Conservation (phyloP, 192 early-diverging fungal genomes). For the Phlyctochytrium planicorne region DNA sequence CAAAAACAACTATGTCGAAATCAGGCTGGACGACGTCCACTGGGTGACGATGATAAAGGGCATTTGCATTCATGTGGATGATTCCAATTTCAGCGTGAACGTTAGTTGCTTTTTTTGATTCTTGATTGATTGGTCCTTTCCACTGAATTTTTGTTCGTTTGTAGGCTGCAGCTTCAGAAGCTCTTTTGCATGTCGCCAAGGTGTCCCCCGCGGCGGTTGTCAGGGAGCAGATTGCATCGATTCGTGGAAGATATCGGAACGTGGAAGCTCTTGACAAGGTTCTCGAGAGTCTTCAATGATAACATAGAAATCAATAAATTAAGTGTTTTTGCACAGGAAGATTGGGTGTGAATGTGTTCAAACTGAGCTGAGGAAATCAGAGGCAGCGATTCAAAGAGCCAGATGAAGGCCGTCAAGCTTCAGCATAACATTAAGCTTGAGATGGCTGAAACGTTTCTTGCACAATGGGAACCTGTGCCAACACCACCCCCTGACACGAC, state of each 20-base stretch:
- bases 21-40: conserved; percentile 49
- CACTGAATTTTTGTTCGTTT: background rate
- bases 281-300: no score
- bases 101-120: conserved; percentile 16
- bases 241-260: background rate
- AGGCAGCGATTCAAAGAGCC: no score
- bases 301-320: no score
- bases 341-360: no score
- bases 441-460: no score
- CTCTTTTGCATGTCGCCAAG: background rate
- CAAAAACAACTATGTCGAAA: conserved; percentile 34
- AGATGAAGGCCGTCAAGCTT: no score
- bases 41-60: conserved; percentile 50
- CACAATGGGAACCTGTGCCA: no score
- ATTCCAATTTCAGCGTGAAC: conserved; percentile 44
- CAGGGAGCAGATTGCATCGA: background rate
- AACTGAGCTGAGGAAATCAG: no score
- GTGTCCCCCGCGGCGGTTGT: background rate
- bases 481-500: no score
- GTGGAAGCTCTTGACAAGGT: background rate
- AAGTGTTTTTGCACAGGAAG: background rate
- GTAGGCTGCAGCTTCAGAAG: background rate
- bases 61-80: conserved; percentile 58
- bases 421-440: no score
- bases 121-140: background rate